Evolutionary conservation across 805 yeast species (phyloP), one percentile per base, ranked within the genome.

Genomic region (Yamadazyma scolyti): DNA sequence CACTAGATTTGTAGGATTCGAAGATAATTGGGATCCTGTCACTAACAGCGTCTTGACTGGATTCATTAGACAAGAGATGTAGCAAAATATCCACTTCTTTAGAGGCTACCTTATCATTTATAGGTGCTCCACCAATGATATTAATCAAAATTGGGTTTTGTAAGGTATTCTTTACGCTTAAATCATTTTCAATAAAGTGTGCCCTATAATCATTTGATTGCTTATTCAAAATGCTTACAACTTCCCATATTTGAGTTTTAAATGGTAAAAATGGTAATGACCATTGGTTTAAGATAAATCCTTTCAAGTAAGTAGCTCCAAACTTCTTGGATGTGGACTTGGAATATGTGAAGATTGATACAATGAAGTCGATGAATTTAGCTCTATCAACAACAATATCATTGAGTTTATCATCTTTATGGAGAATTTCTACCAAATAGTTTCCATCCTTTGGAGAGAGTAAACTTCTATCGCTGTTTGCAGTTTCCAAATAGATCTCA

Each of bases 241-340:
- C 43, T 7, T 25, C 38, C 71, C 71, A 65, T 3, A 47, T 58
- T 17, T 64, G 58, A 25, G 63, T 54, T 48, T 87, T 83, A 14
- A 85, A 64, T 5, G 68, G 57, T 42, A 46, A 54, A 14, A 34
- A 35, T 7, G 51, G 30, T 21, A 58, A 43, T 1, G 67, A 52
- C 47, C 85, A 82, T 54, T 87, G 93, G 34, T 81, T 77, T 12
- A 82, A 75, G 46, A 86, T 66, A 42, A 79, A 83, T 0, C 88
- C 73, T 36, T 56, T 55, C 32, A 79, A 54, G 26, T 73, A 65
- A 5, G 81, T 58, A 34, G 73, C 71, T 10, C 80, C 81, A 25
- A 72, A 50, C 37, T 73, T 77, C 49, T 79, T 79, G 16, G 61
- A 64, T 25, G 66, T 61, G 4, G 72, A 46, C 41, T 40, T 57